Evolutionary conservation across 1,284 basidiomycete genomes (phyloP), one percentile per base, ranked within the genome.

Genomic region (Tausonia pullulans): DNA sequence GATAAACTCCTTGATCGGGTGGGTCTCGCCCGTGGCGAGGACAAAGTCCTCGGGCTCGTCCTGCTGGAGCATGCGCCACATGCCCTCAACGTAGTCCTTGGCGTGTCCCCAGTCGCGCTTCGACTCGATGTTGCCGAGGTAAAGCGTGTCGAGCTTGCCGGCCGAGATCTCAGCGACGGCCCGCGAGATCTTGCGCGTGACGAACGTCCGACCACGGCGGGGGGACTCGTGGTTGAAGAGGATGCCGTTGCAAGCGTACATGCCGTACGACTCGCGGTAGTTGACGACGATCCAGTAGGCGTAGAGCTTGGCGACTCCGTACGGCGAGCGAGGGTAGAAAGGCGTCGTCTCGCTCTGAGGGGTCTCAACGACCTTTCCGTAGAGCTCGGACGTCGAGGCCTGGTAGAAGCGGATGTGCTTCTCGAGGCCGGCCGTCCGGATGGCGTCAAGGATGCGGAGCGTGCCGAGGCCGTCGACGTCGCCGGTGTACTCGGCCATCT

Each of bases 41-140:
- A 95, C 91, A 72, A 88, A 95, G 77, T 95, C 91, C 27, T 90
- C 84, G 0, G 91, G 79, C 41, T 70, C 48, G 7, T 84, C 80
- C 74, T 93, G 90, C 75, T 95, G 91, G 43, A 95, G 83, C 83
- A 95, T 92, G 71, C 82, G 81, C 90, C 91, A 95, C 92, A 95
- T 94, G 54, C 91, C 91, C 77, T 93, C 90, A 10, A 90, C 86
- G 71, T 91, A 92, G 65, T 92, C 90, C 68, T 83, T 84, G 60
- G 88, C 88, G 76, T 95, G 91, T 70, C 91, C 91, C 91, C 91
- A 95, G 75, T 95, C 91, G 76, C 91, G 87, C 75, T 86, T 83
- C 5, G 91, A 62, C 53, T 88, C 90, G 66, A 95, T 71, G 77
- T 95, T 95, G 65, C 91, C 91, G 56, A 95, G 82, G 76, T 91